phyloP scores from a whole-genome alignment of 768 basidiomycete genomes.

The Lenzites betulinus region DNA sequence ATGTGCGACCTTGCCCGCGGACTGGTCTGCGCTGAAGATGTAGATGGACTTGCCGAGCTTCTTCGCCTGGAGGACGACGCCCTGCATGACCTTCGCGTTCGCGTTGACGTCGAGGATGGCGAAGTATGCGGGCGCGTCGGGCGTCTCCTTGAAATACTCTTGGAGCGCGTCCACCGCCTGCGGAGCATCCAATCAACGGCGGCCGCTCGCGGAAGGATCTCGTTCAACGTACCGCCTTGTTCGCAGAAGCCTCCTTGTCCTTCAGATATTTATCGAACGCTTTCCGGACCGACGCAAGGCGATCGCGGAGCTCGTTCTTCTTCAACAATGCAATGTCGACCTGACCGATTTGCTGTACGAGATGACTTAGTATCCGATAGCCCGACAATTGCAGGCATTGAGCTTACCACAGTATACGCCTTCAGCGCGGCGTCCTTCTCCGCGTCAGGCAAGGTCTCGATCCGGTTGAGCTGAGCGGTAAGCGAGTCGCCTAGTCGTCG shows the following conservation, averaged over 20 bases:
- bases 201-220: background rate
- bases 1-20: conserved; percentile 78
- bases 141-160: conserved; percentile 77
- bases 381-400: background rate
- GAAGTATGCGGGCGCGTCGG: conserved; percentile 69
- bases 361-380: background rate
- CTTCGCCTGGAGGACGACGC: conserved; percentile 74
- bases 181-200: background rate
- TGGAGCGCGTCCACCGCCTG: conserved; percentile 73
- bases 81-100: conserved; percentile 85
- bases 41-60: conserved; percentile 84
- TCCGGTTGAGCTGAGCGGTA: conserved; percentile 58
- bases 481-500: conserved; percentile 67
- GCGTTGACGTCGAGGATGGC: conserved; percentile 75
- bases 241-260: conserved; percentile 73
- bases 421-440: conserved; percentile 91
- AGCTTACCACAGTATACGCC: conserved; percentile 69
- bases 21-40: conserved; percentile 77
- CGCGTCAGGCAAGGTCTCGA: conserved; percentile 64
- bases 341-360: conserved; percentile 80
- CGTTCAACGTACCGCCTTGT: conserved; percentile 63
- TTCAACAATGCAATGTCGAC: conserved; percentile 85
- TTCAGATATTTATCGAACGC: conserved; percentile 84
- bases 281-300: conserved; percentile 70
- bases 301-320: conserved; percentile 80